Base-by-base conservation (phyloP, 148 eudicot genomes). In the Chenopodium album region DNA sequence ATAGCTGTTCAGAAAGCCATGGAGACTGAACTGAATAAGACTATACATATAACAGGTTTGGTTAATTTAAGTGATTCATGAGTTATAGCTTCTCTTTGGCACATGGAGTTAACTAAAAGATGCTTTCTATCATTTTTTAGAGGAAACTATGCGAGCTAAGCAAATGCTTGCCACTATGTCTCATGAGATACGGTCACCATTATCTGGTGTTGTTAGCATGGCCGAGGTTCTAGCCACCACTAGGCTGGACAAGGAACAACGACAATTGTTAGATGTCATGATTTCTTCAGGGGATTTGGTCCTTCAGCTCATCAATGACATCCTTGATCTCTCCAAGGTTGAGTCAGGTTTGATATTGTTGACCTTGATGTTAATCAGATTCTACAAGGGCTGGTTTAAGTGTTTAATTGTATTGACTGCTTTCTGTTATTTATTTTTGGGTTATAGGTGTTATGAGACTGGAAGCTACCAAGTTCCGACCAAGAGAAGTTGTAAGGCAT, bases 81-180 rank as follows among this genome's bases (percentile, higher is more conserved):
- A 84, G 50, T 71, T 46, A 34, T 26, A 23, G 31, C 70, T 77
- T 46, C 84, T 69, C 34, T 77, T 77, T 79, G 71, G 71, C 6
- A 9, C 44, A 71, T 7, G 52, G 41, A 5, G 44, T 76, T 80
- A 76, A 8, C 59, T 71, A 64, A 71, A 62, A 10, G 0, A 74
- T 82, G 29, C 46, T 64, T 66, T 69, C 44, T 31, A 81, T 41
- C 44, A 76, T 82, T 76, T 76, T 70, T 77, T 85, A 95, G 98
- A 95, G 97, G 97, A 95, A 92, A 92, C 95, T 32, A 95, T 95
- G 98, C 84, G 98, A 81, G 97, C 95, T 17, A 95, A 95, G 83
- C 90, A 95, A 87, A 92, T 92, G 97, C 89, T 95, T 41, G 98
- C 98, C 34, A 95, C 98, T 69, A 95, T 95, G 98, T 95, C 98